Percentiles rank a stretch among this genome's conserved stretches.
These are phyloP conservation scores for Flueggea neowawraea DNA, from an alignment of 441 rosid genomes.

Conservation along the genomic window DNA sequence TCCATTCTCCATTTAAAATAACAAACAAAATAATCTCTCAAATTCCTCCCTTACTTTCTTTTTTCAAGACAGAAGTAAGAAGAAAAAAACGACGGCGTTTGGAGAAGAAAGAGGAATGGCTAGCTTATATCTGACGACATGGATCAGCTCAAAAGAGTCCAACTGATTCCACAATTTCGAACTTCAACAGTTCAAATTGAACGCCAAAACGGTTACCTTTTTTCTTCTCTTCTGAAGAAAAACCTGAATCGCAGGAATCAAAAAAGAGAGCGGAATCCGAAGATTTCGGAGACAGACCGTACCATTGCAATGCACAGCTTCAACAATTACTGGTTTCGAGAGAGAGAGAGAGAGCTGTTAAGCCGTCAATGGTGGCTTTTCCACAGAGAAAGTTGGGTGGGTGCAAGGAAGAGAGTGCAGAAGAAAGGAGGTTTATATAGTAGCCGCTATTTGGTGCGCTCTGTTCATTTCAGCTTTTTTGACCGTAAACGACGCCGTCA, in stretches of 20 bases:
- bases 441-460: constrained; percentile 19
- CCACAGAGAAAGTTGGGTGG: too few species aligned
- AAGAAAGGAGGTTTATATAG: constrained; percentile 6
- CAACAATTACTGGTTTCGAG: background rate
- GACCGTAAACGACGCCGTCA: constrained; percentile 4
- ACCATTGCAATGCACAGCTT: constrained; percentile 1
- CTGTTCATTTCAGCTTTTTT: constrained; percentile 18
- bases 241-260: background rate
- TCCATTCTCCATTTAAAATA: constrained; percentile 31
- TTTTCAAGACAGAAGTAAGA: background rate
- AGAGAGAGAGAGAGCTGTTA: constrained; percentile 3
- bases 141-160: constrained; percentile 33
- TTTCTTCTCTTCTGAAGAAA: too few species aligned
- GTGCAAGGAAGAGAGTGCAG: background rate
- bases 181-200: background rate
- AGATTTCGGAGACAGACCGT: constrained; percentile 18
- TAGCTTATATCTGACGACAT: constrained; percentile 98
- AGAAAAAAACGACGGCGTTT: background rate
- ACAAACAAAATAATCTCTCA: too few species aligned
- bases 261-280: constrained; percentile 6
- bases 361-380: background rate
- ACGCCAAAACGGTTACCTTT: background rate
- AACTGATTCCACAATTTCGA: constrained; percentile 1
- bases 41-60: background rate
- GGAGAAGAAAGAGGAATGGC: background rate